These are phyloP conservation scores for Zoysia matrella DNA, from an alignment of 202 grass and related monocot species.

Conservation along the genomic window DNA sequence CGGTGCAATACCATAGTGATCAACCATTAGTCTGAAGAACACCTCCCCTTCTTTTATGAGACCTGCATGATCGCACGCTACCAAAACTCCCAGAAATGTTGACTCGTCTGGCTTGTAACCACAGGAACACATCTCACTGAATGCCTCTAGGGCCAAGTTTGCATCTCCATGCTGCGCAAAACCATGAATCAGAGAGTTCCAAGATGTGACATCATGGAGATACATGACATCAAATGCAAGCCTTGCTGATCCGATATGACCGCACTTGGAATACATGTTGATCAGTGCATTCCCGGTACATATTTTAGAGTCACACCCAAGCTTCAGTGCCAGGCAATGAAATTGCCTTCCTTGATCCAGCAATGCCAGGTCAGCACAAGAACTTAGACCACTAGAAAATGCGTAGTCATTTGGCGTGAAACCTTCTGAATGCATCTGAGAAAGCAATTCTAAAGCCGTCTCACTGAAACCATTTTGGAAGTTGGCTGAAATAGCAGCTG, in stretches of 20 bases:
- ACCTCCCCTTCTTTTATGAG: slow-evolving; percentile 51
- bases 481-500: slow-evolving; percentile 63
- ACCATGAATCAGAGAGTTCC: slow-evolving; percentile 63
- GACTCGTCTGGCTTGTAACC: slow-evolving; percentile 41
- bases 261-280: slow-evolving; percentile 64
- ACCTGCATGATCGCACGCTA: slow-evolving; percentile 56
- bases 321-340: slow-evolving; percentile 75
- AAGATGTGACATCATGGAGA: slow-evolving; percentile 42
- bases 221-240: slow-evolving; percentile 44
- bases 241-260: slow-evolving; percentile 50
- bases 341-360: slow-evolving; percentile 72
- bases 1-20: neutral
- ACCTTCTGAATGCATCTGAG: slow-evolving; percentile 65
- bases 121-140: slow-evolving; percentile 39
- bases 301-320: slow-evolving; percentile 61
- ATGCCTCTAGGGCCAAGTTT: slow-evolving; percentile 29
- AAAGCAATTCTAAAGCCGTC: slow-evolving; percentile 61
- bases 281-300: slow-evolving; percentile 69
- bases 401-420: slow-evolving; percentile 70
- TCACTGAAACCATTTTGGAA: slow-evolving; percentile 69
- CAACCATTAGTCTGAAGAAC: slow-evolving; percentile 51
- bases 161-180: slow-evolving; percentile 58
- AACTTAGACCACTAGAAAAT: slow-evolving; percentile 75
- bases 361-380: slow-evolving; percentile 70
- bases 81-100: slow-evolving; percentile 48